Evolutionary conservation across 163 green algal genomes (phyloP), one percentile per base, ranked within the genome.

Genomic region (Scenedesmus sp.): DNA sequence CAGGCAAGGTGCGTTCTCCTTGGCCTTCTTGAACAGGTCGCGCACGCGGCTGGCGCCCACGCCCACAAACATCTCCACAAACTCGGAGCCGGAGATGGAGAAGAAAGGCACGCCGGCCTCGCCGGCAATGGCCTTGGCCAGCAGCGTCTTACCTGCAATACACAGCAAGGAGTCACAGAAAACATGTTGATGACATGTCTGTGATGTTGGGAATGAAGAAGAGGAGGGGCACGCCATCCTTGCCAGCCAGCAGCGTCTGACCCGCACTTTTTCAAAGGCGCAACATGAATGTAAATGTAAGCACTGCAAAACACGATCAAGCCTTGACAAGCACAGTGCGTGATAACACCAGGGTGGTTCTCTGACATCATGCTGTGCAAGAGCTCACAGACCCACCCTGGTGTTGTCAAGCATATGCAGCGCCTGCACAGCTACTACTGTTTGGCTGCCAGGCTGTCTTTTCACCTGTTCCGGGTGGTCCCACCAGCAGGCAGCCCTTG

Each of bases 41-140:
- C 98, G 95, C 73, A 99, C 98, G 88, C 98, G 96, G 26, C 96
- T 99, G 10, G 98, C 98, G 74, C 98, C 98, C 82, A 99, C 98
- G 94, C 98, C 98, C 23, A 99, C 98, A 95, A 99, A 99, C 98
- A 99, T 99, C 96, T 99, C 98, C 79, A 99, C 98, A 94, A 99
- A 99, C 96, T 99, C 98, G 4, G 98, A 99, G 59, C 98, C 98
- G 57, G 97, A 99, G 93, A 99, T 99, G 91, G 97, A 99, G 96
- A 99, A 99, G 97, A 99, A 99, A 18, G 98, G 98, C 90, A 99
- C 98, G 82, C 97, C 98, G 4, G 98, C 98, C 96, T 99, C 98
- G 34, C 98, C 98, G 74, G 93, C 93, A 93, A 99, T 99, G 57
- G 98, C 98, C 97, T 99, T 99, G 90, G 98, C 98, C 76, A 99